These are phyloP conservation scores for Tylopilus felleus DNA, from an alignment of 768 basidiomycete genomes.

Conservation along the genomic window DNA sequence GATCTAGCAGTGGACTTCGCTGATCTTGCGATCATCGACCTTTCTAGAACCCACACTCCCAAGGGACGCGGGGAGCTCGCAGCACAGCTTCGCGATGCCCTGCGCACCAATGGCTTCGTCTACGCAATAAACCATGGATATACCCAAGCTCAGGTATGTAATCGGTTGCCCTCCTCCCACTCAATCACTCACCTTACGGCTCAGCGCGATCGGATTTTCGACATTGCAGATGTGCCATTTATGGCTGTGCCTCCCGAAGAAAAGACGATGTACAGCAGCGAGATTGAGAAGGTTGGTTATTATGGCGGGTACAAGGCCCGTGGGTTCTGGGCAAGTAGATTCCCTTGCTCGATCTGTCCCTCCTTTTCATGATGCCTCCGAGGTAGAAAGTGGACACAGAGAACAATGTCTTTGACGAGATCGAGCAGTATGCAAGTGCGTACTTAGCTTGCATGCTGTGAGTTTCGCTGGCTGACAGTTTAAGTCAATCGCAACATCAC, in stretches of 20 bases:
- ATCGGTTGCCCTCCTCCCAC: not conserved
- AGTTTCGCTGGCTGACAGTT: not conserved
- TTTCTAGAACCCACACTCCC: slow-evolving; percentile 39
- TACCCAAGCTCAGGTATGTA: slow-evolving; percentile 34
- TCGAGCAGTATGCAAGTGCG: slow-evolving; percentile 60
- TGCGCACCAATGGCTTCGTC: slow-evolving; percentile 41
- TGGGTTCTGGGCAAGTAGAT: slow-evolving; percentile 42
- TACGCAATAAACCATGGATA: slow-evolving; percentile 40
- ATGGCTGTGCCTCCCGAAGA: slow-evolving; percentile 40
- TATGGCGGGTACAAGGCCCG: slow-evolving; percentile 51
- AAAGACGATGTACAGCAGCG: slow-evolving; percentile 35
- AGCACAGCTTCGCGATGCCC: slow-evolving; percentile 42
- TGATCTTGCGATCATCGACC: slow-evolving; percentile 50
- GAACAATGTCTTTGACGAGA: slow-evolving; percentile 55
- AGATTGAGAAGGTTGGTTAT: slow-evolving; percentile 40
- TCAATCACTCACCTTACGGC: slow-evolving; percentile 13
- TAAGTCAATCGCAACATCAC: slow-evolving; percentile 47
- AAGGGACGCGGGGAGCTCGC: slow-evolving; percentile 43
- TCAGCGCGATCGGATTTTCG: slow-evolving; percentile 46
- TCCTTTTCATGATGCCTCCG: not conserved
- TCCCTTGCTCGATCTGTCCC: not conserved
- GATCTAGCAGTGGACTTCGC: slow-evolving; percentile 45
- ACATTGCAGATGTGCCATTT: slow-evolving; percentile 47
- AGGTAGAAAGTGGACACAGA: slow-evolving; percentile 50
- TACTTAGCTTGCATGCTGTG: not conserved